A percentile compares a stretch with the other conserved stretches of the same genome.
Evolutionary conservation across 2,329 filamentous ascomycete species (phyloP).

Genomic region (Epichloe amarillans): DNA sequence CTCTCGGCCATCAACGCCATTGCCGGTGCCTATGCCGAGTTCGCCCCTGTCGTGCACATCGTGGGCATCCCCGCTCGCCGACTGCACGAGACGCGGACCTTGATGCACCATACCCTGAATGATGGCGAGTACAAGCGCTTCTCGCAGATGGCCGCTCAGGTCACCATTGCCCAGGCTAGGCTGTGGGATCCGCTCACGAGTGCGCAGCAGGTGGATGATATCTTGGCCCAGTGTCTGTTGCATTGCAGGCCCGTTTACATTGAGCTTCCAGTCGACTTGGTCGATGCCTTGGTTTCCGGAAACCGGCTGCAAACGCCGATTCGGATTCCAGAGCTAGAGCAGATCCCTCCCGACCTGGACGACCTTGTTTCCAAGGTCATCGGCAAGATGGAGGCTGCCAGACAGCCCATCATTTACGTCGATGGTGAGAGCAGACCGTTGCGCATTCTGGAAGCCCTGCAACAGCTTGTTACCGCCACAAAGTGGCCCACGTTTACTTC

Average conservation of each 20-base stretch:
- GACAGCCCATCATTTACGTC: slow-evolving; percentile 35
- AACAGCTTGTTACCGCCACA: slow-evolving; percentile 28
- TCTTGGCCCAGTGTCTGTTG: slow-evolving; percentile 27
- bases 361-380: slow-evolving; percentile 22
- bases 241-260: slow-evolving; percentile 44
- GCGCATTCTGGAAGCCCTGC: slow-evolving; percentile 26
- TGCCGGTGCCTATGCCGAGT: slow-evolving; percentile 44
- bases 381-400: slow-evolving; percentile 28
- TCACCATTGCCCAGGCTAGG: slow-evolving; percentile 33
- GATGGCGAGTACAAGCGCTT: slow-evolving; percentile 40
- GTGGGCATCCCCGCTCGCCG: slow-evolving; percentile 36
- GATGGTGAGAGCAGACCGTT: slow-evolving; percentile 34
- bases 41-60: slow-evolving; percentile 42
- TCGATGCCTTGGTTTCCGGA: slow-evolving; percentile 21
- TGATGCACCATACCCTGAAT: slow-evolving; percentile 42
- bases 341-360: slow-evolving; percentile 9
- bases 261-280: slow-evolving; percentile 40
- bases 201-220: slow-evolving; percentile 28
- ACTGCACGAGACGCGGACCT: slow-evolving; percentile 27
- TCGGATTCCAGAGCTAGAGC: slow-evolving; percentile 5
- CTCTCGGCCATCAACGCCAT: slow-evolving; percentile 45
- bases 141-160: slow-evolving; percentile 32
- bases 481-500: slow-evolving; percentile 34
- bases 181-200: slow-evolving; percentile 30
- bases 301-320: slow-evolving; percentile 13